Evolutionary conservation across 345 rosid genomes (phyloP).

Genomic region (Eucalyptus globulus): DNA sequence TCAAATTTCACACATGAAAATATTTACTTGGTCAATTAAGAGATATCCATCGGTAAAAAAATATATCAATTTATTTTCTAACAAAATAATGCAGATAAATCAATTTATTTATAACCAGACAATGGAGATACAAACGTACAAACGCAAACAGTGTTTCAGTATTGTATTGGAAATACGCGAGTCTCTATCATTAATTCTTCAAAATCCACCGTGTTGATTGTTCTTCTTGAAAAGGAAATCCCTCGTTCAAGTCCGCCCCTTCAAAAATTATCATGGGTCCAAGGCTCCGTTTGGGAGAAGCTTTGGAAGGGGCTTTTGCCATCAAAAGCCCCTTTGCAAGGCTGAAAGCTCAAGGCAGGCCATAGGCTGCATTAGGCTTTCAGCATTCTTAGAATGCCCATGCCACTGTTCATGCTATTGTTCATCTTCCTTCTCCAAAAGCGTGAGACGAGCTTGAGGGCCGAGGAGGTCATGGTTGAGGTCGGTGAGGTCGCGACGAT

Average conservation of each 20-base stretch:
- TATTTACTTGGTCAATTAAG: background rate
- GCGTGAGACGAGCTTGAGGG: no score
- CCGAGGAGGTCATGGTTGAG: no score
- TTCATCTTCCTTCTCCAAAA: no score
- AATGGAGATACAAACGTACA: background rate
- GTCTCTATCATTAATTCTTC: no score
- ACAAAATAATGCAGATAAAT: background rate
- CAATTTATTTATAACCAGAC: background rate
- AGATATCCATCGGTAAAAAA: background rate
- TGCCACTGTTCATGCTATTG: no score
- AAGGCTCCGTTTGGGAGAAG: no score
- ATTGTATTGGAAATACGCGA: background rate
- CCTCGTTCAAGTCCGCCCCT: background rate
- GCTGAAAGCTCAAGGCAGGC: no score
- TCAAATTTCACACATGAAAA: rapidly evolving
- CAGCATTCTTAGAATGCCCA: no score
- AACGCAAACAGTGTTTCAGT: rapidly evolving
- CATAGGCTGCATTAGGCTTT: no score
- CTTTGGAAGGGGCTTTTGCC: no score
- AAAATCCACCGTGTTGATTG: background rate
- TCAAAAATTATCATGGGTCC: background rate
- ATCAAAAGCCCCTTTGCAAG: no score
- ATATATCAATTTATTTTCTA: background rate
- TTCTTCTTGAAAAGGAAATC: rapidly evolving
- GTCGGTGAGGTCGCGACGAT: no score